These are phyloP conservation scores for Serendipita sp. DNA, from an alignment of 768 basidiomycete species.

Conservation along the genomic window DNA sequence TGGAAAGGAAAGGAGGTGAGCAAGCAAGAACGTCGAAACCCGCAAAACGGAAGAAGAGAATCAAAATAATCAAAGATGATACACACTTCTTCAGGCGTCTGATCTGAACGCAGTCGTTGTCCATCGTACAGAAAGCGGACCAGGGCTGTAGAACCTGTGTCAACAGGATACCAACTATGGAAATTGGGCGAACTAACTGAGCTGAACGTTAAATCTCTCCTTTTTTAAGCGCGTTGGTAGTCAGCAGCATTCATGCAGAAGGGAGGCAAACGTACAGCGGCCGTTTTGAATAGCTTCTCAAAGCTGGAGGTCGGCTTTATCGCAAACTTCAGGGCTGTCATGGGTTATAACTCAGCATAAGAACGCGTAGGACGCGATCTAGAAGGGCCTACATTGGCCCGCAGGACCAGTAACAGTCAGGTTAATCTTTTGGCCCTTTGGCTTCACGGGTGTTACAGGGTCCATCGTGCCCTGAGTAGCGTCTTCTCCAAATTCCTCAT, in stretches of 20 bases:
- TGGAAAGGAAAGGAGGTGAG: neutral
- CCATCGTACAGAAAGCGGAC: neutral
- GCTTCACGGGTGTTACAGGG: neutral
- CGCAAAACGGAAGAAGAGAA: neutral
- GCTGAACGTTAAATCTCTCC: neutral
- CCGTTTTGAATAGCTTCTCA: slow-evolving; percentile 5
- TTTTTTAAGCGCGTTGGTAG: neutral
- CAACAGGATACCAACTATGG: neutral
- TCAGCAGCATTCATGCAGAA: neutral
- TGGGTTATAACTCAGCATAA: neutral
- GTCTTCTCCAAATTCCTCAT: neutral
- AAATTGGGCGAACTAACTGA: neutral
- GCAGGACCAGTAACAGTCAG: neutral
- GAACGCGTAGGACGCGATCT: neutral
- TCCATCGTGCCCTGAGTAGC: neutral
- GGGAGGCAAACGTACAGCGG: neutral
- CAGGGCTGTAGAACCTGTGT: neutral
- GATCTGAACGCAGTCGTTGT: neutral
- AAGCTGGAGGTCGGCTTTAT: neutral
- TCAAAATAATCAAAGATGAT: neutral
- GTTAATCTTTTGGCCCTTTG: neutral
- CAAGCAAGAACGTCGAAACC: too few relatives aligned
- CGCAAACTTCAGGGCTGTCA: neutral
- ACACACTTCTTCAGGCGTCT: neutral
- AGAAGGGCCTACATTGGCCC: neutral